Percentiles rank a stretch among this genome's conserved stretches.
Conservation (phyloP, 2,329 filamentous ascomycete species). For the Zymoseptoria ardabiliae region DNA sequence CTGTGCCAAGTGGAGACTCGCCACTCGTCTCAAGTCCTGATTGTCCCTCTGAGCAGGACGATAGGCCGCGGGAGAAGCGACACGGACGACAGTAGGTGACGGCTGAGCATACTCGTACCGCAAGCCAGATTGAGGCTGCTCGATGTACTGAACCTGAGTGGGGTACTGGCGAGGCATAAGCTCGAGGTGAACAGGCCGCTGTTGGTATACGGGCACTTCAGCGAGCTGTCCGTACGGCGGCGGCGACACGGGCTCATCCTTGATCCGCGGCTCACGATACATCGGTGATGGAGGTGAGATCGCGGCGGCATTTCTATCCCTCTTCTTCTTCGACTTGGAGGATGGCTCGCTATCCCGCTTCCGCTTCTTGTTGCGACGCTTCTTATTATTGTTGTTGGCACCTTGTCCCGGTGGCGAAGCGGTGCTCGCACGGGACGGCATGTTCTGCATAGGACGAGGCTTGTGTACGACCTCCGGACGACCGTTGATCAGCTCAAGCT, state of each 20-base stretch:
- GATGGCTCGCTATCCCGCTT: conserved; percentile 25
- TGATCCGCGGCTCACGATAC: conserved; percentile 46
- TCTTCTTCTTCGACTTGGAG: conserved; percentile 20
- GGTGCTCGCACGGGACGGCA: conserved; percentile 21
- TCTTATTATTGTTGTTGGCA: conserved; percentile 17
- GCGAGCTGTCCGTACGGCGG: conserved; percentile 44
- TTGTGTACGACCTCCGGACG: conserved; percentile 27
- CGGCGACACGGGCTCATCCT: conserved; percentile 56
- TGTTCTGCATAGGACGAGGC: conserved; percentile 14
- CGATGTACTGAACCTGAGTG: conserved; percentile 40
- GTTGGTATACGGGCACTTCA: conserved; percentile 31
- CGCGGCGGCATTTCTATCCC: conserved; percentile 30
- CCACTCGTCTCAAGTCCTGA: conserved; percentile 41
- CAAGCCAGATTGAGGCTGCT: conserved; percentile 32
- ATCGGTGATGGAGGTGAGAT: conserved; percentile 30
- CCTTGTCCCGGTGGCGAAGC: conserved; percentile 23
- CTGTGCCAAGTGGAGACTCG: conserved; percentile 42
- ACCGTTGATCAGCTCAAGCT: conserved; percentile 42
- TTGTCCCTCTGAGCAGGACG: conserved; percentile 36
- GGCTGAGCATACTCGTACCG: conserved; percentile 37
- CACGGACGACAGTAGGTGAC: conserved; percentile 33
- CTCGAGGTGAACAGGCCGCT: conserved; percentile 33
- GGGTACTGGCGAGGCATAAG: conserved; percentile 32
- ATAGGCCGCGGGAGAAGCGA: conserved; percentile 32
- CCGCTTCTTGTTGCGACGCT: conserved; percentile 30